Base-by-base conservation (phyloP, 441 rosid genomes). In the Pelargonium australe region DNA sequence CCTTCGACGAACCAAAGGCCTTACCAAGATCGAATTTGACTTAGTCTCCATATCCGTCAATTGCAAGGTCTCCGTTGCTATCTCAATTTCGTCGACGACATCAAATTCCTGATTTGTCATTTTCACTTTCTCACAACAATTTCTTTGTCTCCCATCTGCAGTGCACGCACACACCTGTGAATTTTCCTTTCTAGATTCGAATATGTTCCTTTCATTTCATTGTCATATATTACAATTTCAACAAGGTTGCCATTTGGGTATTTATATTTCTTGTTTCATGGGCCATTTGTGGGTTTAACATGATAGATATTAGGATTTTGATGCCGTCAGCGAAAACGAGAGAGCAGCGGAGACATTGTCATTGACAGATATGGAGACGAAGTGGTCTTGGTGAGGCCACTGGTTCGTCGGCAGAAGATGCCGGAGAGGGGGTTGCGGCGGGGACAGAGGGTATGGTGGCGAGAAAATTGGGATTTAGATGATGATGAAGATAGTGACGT, bases 271-370 rank as follows among this genome's bases (percentile, higher is more conserved):
- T n/a, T n/a, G n/a, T n/a, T n/a, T n/a, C n/a, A n/a, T n/a, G n/a
- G n/a, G n/a, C n/a, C n/a, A n/a, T n/a, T n/a, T n/a, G n/a, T n/a
- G n/a, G n/a, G n/a, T n/a, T n/a, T n/a, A n/a, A n/a, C n/a, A n/a
- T n/a, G n/a, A n/a, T n/a, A n/a, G n/a, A n/a, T n/a, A n/a, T n/a
- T n/a, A 20, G 23, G 51, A 80, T 70, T 62, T 28, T 67, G 45
- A 68, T 20, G 20, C 70, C 75, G 34, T 67, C 47, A 58, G 47
- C 64, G 79, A 70, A 80, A 65, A 31, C 45, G 19, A 67, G 73
- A 19, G 12, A 44, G 1, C 49, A 10, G 45, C 2, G 13, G 20
- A 5, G n/a, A 28, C 3, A 14, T 55, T 55, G 11, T 4, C n/a
- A 3, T 13, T 49, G 9, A 9, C 13, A 68, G 19, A 2, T 17